A percentile compares a stretch with the other conserved stretches of the same genome.
Evolutionary conservation across 148 eudicot species (phyloP).

Genomic region (Polygonum aviculare): DNA sequence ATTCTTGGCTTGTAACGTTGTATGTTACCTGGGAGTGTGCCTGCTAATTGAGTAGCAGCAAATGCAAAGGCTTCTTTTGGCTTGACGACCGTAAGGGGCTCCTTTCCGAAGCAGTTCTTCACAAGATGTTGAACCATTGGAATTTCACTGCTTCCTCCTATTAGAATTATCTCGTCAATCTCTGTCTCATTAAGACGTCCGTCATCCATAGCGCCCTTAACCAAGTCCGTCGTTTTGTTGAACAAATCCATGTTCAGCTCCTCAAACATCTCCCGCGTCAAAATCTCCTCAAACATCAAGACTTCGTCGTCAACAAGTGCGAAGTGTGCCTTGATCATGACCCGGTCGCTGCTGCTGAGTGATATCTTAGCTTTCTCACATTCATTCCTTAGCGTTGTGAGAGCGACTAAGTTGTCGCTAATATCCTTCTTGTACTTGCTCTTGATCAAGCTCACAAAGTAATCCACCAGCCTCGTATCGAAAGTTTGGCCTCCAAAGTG

Average conservation of each 20-base stretch:
- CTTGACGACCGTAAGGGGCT: background rate
- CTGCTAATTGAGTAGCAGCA: background rate
- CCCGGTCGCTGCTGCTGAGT: background rate
- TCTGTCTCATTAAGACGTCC: background rate
- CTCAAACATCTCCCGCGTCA: background rate
- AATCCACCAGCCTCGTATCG: too few relatives aligned
- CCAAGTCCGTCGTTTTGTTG: background rate
- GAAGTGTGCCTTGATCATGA: too few relatives aligned
- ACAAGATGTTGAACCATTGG: constrained; percentile 4
- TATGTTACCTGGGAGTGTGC: too few relatives aligned
- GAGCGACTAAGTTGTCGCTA: background rate
- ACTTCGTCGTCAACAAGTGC: too few relatives aligned
- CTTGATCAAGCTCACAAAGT: background rate
- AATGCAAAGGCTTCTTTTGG: background rate
- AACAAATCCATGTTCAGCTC: constrained; percentile 7
- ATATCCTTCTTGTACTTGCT: background rate
- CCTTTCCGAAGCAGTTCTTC: background rate
- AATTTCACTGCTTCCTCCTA: background rate
- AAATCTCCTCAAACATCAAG: background rate
- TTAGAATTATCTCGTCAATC: background rate
- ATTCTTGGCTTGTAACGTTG: too few relatives aligned
- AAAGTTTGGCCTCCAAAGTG: background rate
- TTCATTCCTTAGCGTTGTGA: background rate
- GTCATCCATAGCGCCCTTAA: background rate
- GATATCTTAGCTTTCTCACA: constrained; percentile 4